phyloP scores from a whole-genome alignment of 768 basidiomycete species.

The Tylopilus sp. region DNA sequence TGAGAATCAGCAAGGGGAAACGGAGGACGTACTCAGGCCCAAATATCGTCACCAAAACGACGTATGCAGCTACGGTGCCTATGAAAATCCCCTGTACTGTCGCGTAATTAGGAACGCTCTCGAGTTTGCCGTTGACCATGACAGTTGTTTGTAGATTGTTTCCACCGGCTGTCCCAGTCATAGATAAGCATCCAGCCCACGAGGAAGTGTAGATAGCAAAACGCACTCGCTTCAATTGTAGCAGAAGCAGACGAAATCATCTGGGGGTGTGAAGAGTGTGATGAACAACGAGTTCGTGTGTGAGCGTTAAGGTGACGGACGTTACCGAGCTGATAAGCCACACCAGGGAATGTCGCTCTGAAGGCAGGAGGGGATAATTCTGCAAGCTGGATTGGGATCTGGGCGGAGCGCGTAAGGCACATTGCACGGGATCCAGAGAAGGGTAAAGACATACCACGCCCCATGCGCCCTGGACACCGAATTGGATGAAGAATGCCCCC shows the following conservation, averaged over 20 bases:
- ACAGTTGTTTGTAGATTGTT: conserved; percentile 51
- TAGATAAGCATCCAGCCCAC: background rate
- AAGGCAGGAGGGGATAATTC: conserved; percentile 89
- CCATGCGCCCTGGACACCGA: conserved; percentile 90
- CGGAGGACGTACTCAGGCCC: conserved; percentile 64
- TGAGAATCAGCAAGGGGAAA: background rate
- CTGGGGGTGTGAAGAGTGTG: conserved; percentile 18
- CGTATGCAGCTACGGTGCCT: conserved; percentile 74
- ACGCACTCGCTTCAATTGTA: conserved; percentile 39
- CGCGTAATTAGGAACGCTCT: conserved; percentile 60
- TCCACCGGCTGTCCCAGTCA: conserved; percentile 48
- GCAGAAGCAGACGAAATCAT: conserved; percentile 72
- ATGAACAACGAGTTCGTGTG: background rate
- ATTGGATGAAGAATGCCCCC: conserved; percentile 83
- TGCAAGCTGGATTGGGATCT: conserved; percentile 73
- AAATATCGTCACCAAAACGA: conserved; percentile 70
- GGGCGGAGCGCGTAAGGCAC: background rate
- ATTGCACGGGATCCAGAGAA: background rate
- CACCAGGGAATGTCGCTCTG: conserved; percentile 83
- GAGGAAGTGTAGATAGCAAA: background rate
- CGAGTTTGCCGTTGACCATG: conserved; percentile 33
- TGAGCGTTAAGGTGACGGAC: conserved; percentile 16
- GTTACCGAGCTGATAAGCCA: conserved; percentile 83
- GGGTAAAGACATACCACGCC: conserved; percentile 57
- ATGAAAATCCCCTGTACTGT: conserved; percentile 88